A percentile compares a stretch with the other conserved stretches of the same genome.
Evolutionary conservation across 2,329 filamentous ascomycete species (phyloP).

Genomic region (Aulographum hederae): DNA sequence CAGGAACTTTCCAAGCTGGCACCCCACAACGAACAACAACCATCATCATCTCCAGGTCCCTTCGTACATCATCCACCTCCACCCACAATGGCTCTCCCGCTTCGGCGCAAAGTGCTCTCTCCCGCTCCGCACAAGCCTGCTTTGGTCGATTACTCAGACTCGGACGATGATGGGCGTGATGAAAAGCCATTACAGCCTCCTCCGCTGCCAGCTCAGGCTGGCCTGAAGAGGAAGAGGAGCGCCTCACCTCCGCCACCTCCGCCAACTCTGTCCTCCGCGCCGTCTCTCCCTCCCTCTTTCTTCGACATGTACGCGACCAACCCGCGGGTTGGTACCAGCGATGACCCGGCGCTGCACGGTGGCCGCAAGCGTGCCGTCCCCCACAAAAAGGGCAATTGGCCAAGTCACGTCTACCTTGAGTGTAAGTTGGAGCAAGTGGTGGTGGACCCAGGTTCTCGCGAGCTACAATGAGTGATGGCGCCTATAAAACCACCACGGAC

Average conservation of each 20-base stretch:
- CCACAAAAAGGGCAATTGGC: conserved; percentile 81
- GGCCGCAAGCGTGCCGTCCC: conserved; percentile 68
- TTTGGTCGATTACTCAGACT: conserved; percentile 48
- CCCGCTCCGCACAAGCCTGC: too few species aligned
- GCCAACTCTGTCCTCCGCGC: conserved; percentile 38
- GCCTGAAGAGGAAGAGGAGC: conserved; percentile 13
- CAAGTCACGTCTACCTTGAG: conserved; percentile 80
- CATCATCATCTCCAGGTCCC: too few species aligned
- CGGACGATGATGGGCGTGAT: conserved; percentile 15
- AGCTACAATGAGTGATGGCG: too few species aligned
- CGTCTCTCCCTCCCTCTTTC: conserved; percentile 60
- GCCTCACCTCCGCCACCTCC: background rate
- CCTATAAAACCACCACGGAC: too few species aligned
- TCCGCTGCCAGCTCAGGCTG: conserved; percentile 2
- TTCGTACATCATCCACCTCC: too few species aligned
- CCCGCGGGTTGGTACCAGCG: conserved; percentile 55
- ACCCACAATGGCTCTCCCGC: too few species aligned
- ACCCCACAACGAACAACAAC: too few species aligned
- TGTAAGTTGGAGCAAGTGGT: too few species aligned
- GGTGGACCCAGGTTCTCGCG: too few species aligned
- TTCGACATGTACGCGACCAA: conserved; percentile 79
- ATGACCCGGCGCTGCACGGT: conserved; percentile 71
- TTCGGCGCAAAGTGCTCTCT: too few species aligned
- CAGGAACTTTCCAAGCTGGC: too few species aligned
- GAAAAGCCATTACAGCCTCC: conserved; percentile 1